Percentiles rank a stretch among this genome's conserved stretches.
phyloP scores from a whole-genome alignment of 2,329 filamentous ascomycete species.

The Dothidotthia symphoricarpi region DNA sequence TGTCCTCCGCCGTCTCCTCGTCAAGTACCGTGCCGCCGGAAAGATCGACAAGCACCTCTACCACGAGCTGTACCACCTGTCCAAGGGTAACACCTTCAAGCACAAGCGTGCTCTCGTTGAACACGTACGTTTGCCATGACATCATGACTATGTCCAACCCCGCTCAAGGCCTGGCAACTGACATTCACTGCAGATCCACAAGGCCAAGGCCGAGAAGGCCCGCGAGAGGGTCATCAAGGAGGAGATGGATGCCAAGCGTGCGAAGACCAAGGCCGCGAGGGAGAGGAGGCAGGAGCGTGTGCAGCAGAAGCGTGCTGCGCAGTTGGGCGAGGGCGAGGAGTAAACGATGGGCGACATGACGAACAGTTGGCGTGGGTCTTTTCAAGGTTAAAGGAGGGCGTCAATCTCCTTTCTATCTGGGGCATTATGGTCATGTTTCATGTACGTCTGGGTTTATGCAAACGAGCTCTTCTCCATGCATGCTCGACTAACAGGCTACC shows the following conservation, averaged over 20 bases:
- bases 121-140: constrained; percentile 75
- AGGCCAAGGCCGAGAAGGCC: constrained; percentile 98
- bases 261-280: constrained; percentile 99
- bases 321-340: constrained; percentile 67
- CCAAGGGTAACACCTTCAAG: constrained; percentile 99
- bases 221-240: constrained; percentile 96
- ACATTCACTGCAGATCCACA: constrained; percentile 76
- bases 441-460: constrained; percentile 44
- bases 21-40: constrained; percentile 99
- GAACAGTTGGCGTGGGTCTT: constrained; percentile 45
- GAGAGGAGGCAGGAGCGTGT: constrained; percentile 96
- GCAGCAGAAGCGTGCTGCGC: constrained; percentile 83
- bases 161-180: constrained; percentile 20
- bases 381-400: constrained; percentile 42
- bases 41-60: constrained; percentile 99
- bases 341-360: constrained; percentile 39
- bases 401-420: constrained; percentile 43
- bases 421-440: constrained; percentile 47
- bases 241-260: constrained; percentile 99
- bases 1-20: constrained; percentile 96
- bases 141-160: constrained; percentile 35
- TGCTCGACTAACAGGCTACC: constrained; percentile 37
- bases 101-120: constrained; percentile 99
- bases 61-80: constrained; percentile 99
- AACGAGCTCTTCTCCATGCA: constrained; percentile 41